Evolutionary conservation across 768 basidiomycete species (phyloP), one percentile per base, ranked within the genome.

Genomic region (Panaeolus papilionaceus): DNA sequence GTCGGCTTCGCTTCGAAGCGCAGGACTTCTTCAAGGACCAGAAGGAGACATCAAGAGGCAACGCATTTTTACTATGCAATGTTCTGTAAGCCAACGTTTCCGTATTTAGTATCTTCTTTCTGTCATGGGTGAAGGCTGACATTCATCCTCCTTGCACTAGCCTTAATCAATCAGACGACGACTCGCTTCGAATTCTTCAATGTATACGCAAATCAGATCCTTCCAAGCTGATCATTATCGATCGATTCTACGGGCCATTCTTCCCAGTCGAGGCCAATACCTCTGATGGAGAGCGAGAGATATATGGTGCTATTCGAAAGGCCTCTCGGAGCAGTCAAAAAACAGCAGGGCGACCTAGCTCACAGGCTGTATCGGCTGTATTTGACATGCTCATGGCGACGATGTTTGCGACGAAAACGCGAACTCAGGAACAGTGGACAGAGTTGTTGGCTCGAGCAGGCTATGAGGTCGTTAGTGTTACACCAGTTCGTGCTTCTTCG

Each of bases 131-230:
- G 14, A 23, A n/a, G 11, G 16, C 6, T 49, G 20, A 23, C 23
- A 23, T 26, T 33, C 54, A 28, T 37, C 11, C 54, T 11, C 3
- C 4, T 28, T 49, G n/a, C 11, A 6, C 26, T 58, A 58, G 54
- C 4, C 33, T 58, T 4, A 58, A 58, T 18, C 54, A 58, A 18
- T 58, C 54, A 14, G 54, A 58, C 28, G 54, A 28, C 14, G 20
- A 28, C 33, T 58, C 54, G 12, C 28, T 33, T 33, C 54, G 14
- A 16, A 58, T 58, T 58, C 33, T 58, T 6, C 33, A 58, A n/a
- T 58, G 28, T 16, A 58, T 58, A 16, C 26, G 54, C 26, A 58
- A 58, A 9, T 58, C 54, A 8, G 54, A 58, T 58, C 54, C 54
- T 9, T 58, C 54, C 4, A 28, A 16, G 12, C n/a, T 58, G 16